Evolutionary conservation across 352 stramenopile genomes (phyloP).

Genomic region (Halophytophthora batemanensis): DNA sequence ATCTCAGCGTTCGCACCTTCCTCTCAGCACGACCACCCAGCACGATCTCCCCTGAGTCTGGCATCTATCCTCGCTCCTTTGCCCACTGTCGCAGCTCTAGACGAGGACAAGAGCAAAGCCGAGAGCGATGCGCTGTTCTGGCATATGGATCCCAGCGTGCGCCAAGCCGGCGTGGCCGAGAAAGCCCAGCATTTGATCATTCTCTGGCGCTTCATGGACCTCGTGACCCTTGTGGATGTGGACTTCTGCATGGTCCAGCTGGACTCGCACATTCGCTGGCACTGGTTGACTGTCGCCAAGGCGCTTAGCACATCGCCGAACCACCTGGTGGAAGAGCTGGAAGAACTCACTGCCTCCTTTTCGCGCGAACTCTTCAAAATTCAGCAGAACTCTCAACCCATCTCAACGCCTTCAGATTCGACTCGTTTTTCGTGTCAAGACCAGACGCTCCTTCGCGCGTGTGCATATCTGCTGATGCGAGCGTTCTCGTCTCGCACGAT

Average conservation of each 20-base stretch:
- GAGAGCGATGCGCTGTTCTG: background rate
- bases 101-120: too few species aligned
- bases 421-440: background rate
- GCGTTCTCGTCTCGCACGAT: slow-evolving; percentile 6
- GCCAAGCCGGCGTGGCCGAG: background rate
- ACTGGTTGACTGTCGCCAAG: slow-evolving; percentile 2
- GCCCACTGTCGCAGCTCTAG: too few species aligned
- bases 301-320: background rate
- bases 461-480: slow-evolving; percentile 14
- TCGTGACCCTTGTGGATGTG: background rate
- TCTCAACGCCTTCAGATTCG: background rate
- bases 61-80: background rate
- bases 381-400: background rate
- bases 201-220: slow-evolving; percentile 1
- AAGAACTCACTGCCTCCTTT: slow-evolving; percentile 6
- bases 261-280: background rate
- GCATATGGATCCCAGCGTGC: background rate
- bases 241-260: background rate
- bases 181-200: slow-evolving; percentile 2
- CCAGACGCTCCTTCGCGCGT: background rate
- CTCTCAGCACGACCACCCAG: slow-evolving; percentile 2
- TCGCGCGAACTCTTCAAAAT: slow-evolving; percentile 2
- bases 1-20: background rate
- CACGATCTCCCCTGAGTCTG: slow-evolving; percentile 1
- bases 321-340: background rate